Evolutionary conservation across 2,329 filamentous ascomycete species (phyloP), one percentile per base, ranked within the genome.

Genomic region (Tolypocladium album): DNA sequence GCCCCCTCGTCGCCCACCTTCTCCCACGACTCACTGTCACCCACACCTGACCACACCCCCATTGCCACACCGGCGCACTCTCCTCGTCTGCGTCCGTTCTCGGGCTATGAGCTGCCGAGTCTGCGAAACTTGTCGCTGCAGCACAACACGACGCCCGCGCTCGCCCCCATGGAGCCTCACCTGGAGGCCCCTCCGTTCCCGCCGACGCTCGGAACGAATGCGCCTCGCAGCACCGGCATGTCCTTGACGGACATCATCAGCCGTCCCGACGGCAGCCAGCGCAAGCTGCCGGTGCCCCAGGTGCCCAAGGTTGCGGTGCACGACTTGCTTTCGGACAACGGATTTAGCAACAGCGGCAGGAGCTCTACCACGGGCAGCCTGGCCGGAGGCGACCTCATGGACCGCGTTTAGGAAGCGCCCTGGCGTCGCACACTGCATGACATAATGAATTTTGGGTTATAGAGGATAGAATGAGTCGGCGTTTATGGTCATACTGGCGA

Each of bases 1-100:
- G 93, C 93, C 56, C 94, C 94, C 24, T 96, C 93, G 34, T 97
- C 93, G 39, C 93, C 93, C 34, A 97, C 92, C 4, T 96, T 97
- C 74, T 97, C 93, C 2, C 92, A 97, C 76, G 92, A 96, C 74
- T 97, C 93, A 13, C 83, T 93, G 55, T 97, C 93, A 12, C 94
- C 93, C 5, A 99, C 93, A 1, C 94, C 93, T 13, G 93, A 97
- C 70, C 92, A 97, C 78, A 97, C 94, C n/a, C 93, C 93, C n/a
- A 86, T 97, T 60, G 93, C 92, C 36, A 99, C 93, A 6, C 93
- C 93, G 5, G 93, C 92, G 52, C 94, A 97, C 75, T 97, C 92
- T 22, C 94, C 94, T 58, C 90, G 94, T 52, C 81, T 99, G 66
- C 84, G 92, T 62, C 90, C 93, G 3, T 88, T 89, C 69, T 84